Evolutionary conservation across 176 grass and related monocot species (phyloP), one percentile per base, ranked within the genome.

Genomic region (Lolium multiflorum): DNA sequence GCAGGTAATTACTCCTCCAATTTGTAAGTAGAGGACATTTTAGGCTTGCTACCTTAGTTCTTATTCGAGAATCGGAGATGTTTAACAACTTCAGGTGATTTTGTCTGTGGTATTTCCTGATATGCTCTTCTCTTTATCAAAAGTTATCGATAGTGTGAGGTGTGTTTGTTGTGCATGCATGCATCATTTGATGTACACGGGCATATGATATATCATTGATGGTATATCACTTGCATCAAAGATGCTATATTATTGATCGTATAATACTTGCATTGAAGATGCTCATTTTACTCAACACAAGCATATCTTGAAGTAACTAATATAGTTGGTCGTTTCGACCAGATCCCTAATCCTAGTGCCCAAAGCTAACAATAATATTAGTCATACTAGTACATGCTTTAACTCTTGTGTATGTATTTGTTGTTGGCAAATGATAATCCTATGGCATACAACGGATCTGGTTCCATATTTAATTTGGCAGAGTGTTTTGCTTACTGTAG

Each of bases 231-330:
- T 74, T 74, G 43, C 70, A 48, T 73, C 43, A 47, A 73, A 73
- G 70, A 73, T 73, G 68, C 16, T 35, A 35, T 35, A 35, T 11
- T 69, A 15, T 68, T 5, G 43, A 46, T n/a, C 2, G 69, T 26
- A 63, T 60, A 60, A 25, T 28, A 73, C 70, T 73, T 73, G 43
- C 43, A 49, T 74, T 74, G 14, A 73, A 74, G 43, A 74, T 70
- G 71, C 39, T 3, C 20, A 3, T 74, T 70, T 49, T 49, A 74
- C 71, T 47, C n/a, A 48, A 73, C 41, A 73, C 65, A 68, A 38
- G 16, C 20, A 73, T 48, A 73, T 46, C 24, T 73, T 73, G 43
- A 73, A 48, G 64, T 52, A 52, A 13, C 43, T 47, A 68, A 68
- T 9, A 68, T 14, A 15, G 64, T 16, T 68, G 8, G 21, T 52